phyloP scores from a whole-genome alignment of 1,139 yeast species.

The Nakaseomyces glabratus region DNA sequence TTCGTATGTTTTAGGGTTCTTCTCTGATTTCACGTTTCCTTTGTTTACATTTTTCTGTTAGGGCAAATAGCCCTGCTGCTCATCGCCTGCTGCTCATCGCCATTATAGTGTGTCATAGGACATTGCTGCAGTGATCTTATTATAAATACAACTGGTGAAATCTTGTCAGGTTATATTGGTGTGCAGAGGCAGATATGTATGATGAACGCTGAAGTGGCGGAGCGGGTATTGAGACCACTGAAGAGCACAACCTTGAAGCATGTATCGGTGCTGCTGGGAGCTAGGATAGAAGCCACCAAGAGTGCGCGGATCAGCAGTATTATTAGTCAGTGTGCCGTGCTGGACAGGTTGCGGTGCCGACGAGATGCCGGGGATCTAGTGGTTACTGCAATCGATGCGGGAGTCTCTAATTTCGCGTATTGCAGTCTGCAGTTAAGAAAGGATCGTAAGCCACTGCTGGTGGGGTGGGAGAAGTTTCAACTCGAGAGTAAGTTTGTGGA shows the following conservation, averaged over 20 bases:
- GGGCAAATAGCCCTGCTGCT: too few species aligned
- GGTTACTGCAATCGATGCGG: constrained; percentile 35
- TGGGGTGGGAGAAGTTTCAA: constrained; percentile 40
- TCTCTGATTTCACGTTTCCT: too few species aligned
- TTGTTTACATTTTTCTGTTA: too few species aligned
- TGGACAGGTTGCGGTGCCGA: background rate
- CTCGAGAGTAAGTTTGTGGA: constrained; percentile 30
- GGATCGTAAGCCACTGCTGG: constrained; percentile 27
- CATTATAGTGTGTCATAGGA: too few species aligned
- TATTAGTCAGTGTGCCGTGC: constrained; percentile 1
- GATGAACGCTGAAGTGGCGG: too few species aligned
- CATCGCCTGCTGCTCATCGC: too few species aligned
- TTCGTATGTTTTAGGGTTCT: too few species aligned
- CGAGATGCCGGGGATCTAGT: background rate
- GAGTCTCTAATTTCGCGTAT: constrained; percentile 37
- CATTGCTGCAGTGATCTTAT: too few species aligned
- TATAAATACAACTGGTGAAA: too few species aligned
- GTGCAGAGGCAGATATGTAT: too few species aligned
- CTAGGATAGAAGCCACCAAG: constrained; percentile 1
- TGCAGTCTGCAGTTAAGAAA: constrained; percentile 21
- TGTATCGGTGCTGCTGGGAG: constrained; percentile 4
- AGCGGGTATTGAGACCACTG: background rate
- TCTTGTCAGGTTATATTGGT: too few species aligned
- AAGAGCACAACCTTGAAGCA: constrained; percentile 4
- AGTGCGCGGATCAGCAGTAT: background rate